Conservation (phyloP, 768 basidiomycete species). For the Xanthoconium stramineum region DNA sequence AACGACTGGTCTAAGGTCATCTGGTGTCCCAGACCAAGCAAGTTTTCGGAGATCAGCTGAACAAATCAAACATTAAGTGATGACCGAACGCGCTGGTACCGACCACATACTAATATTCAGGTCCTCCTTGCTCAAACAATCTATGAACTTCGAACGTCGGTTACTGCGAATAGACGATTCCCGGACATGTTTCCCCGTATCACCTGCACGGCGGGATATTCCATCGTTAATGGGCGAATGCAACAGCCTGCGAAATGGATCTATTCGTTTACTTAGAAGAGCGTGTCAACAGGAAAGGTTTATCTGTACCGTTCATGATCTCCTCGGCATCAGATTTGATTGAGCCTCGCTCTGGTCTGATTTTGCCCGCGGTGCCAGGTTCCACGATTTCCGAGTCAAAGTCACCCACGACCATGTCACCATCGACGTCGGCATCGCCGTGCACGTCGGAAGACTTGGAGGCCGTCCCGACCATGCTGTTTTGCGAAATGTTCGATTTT, state of each 20-base stretch:
- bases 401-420: slow-evolving; percentile 75
- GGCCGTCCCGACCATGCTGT: slow-evolving; percentile 22
- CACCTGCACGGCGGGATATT: slow-evolving; percentile 20
- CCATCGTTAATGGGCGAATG: slow-evolving; percentile 27
- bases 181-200: slow-evolving; percentile 60
- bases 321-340: slow-evolving; percentile 70
- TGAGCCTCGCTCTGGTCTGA: slow-evolving; percentile 42
- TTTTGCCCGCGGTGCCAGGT: slow-evolving; percentile 34
- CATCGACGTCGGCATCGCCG: slow-evolving; percentile 65
- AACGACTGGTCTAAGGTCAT: slow-evolving; percentile 81
- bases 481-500: slow-evolving; percentile 34
- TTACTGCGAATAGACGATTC: slow-evolving; percentile 78
- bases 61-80: slow-evolving; percentile 3
- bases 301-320: slow-evolving; percentile 66
- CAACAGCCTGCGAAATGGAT: slow-evolving; percentile 57
- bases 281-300: slow-evolving; percentile 11
- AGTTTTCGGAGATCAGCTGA: slow-evolving; percentile 83
- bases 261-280: slow-evolving; percentile 39
- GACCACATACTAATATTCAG: slow-evolving; percentile 71
- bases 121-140: slow-evolving; percentile 71
- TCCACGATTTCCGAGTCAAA: slow-evolving; percentile 57
- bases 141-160: slow-evolving; percentile 76
- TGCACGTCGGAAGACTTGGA: slow-evolving; percentile 24
- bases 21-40: slow-evolving; percentile 92
- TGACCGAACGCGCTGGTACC: background rate